Evolutionary conservation across 768 basidiomycete species (phyloP).

Genomic region (Psilocybe azurescens): DNA sequence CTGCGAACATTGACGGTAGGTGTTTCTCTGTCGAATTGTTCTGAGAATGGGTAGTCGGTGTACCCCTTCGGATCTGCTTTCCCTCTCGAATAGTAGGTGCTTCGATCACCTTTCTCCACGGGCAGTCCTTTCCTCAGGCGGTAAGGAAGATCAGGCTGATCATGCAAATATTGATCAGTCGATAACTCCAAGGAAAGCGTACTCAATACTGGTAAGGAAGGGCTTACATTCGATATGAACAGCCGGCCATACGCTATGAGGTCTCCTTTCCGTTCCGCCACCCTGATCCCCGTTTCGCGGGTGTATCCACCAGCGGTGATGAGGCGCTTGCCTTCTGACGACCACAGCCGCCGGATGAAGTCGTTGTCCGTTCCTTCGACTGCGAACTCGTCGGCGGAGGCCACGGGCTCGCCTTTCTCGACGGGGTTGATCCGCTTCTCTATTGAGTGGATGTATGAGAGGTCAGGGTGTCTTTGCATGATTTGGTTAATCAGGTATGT

Average conservation of each 20-base stretch:
- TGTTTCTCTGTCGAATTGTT: conserved; percentile 11
- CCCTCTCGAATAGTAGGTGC: conserved; percentile 10
- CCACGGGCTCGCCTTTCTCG: neutral
- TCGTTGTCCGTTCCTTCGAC: conserved; percentile 36
- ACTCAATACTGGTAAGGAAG: conserved; percentile 9
- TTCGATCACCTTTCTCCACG: conserved; percentile 17
- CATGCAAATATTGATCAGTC: neutral
- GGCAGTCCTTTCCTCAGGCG: conserved; percentile 13
- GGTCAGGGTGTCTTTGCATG: conserved; percentile 40
- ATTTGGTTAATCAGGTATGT: conserved; percentile 50
- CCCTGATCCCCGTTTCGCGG: conserved; percentile 40
- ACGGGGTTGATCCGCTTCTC: conserved; percentile 38
- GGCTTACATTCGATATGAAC: conserved; percentile 38
- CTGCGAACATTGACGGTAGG: neutral
- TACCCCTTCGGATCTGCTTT: conserved; percentile 15
- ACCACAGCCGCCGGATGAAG: conserved; percentile 53
- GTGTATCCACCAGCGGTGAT: conserved; percentile 53
- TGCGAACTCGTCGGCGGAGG: conserved; percentile 15
- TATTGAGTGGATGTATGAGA: conserved; percentile 58
- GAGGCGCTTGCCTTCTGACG: conserved; percentile 33
- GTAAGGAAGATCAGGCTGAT: conserved; percentile 45
- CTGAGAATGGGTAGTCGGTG: conserved; percentile 20
- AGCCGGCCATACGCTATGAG: conserved; percentile 35
- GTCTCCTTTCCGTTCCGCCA: conserved; percentile 39
- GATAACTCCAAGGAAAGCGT: neutral